These are phyloP conservation scores for Biscogniauxia sp. DNA, from an alignment of 2,329 filamentous ascomycete species.

Conservation along the genomic window DNA sequence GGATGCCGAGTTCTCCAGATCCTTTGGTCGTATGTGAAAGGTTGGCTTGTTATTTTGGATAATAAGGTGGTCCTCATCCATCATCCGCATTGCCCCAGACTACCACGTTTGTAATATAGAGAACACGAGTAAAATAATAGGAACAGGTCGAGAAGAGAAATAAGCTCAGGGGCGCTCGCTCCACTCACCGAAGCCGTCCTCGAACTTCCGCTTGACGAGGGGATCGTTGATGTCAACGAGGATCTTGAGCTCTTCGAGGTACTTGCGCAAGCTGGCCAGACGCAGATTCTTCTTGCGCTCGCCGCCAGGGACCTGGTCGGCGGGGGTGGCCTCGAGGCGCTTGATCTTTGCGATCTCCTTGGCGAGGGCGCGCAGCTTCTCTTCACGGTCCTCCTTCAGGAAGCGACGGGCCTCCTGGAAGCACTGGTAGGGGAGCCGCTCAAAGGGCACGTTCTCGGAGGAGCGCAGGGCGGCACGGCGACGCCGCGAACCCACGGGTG, in stretches of 20 bases:
- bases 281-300: conserved; percentile 63
- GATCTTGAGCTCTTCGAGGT: conserved; percentile 80
- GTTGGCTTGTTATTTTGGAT: neutral
- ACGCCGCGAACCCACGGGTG: conserved; percentile 80
- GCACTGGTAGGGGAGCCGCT: conserved; percentile 93
- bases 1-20: conserved; percentile 19
- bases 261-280: conserved; percentile 66
- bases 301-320: conserved; percentile 58
- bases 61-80: conserved; percentile 6
- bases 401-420: conserved; percentile 94
- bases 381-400: conserved; percentile 71
- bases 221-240: conserved; percentile 94
- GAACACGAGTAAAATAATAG: neutral
- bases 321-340: conserved; percentile 58
- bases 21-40: conserved; percentile 18
- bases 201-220: conserved; percentile 86
- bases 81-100: neutral
- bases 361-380: conserved; percentile 75
- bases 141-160: neutral
- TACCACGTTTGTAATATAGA: neutral
- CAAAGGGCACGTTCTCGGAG: conserved; percentile 73
- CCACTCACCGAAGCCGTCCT: conserved; percentile 78
- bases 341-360: conserved; percentile 67
- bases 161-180: neutral
- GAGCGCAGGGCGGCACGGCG: conserved; percentile 70